These are phyloP conservation scores for Oryza glaberrima DNA, from an alignment of 176 grass and related monocot genomes.

Conservation along the genomic window DNA sequence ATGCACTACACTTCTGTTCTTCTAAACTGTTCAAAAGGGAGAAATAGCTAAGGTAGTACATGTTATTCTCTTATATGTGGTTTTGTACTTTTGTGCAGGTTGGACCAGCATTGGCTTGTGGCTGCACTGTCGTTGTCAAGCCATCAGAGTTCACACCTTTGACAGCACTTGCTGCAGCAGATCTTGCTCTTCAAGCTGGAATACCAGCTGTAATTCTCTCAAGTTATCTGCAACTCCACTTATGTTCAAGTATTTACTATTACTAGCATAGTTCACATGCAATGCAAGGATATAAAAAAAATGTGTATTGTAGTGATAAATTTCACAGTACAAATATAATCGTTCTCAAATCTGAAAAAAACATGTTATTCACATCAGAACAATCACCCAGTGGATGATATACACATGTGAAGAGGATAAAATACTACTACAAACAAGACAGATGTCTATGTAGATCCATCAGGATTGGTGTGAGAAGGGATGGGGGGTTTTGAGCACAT, in stretches of 20 bases:
- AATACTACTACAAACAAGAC: not conserved
- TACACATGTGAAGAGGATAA: not conserved
- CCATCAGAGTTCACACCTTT: slow-evolving; percentile 97
- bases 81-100: slow-evolving; percentile 51
- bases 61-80: slow-evolving; percentile 33
- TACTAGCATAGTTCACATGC: not conserved
- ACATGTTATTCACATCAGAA: not conserved
- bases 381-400: not conserved
- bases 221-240: slow-evolving; percentile 15
- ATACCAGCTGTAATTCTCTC: slow-evolving; percentile 82
- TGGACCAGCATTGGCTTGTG: slow-evolving; percentile 94
- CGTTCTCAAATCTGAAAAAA: not conserved
- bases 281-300: not conserved
- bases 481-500: too few species aligned
- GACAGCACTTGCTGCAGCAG: slow-evolving; percentile 96
- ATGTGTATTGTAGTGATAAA: not conserved
- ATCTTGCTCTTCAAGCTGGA: slow-evolving; percentile 97
- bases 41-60: slow-evolving; percentile 14
- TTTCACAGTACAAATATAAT: not conserved
- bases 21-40: slow-evolving; percentile 1
- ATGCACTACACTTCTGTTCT: slow-evolving; percentile 14
- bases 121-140: slow-evolving; percentile 94
- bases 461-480: too few species aligned
- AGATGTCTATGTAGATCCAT: not conserved
- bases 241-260: slow-evolving; percentile 29